Conservation (phyloP, 257 asterid genomes). For the Gentiana macrophylla region DNA sequence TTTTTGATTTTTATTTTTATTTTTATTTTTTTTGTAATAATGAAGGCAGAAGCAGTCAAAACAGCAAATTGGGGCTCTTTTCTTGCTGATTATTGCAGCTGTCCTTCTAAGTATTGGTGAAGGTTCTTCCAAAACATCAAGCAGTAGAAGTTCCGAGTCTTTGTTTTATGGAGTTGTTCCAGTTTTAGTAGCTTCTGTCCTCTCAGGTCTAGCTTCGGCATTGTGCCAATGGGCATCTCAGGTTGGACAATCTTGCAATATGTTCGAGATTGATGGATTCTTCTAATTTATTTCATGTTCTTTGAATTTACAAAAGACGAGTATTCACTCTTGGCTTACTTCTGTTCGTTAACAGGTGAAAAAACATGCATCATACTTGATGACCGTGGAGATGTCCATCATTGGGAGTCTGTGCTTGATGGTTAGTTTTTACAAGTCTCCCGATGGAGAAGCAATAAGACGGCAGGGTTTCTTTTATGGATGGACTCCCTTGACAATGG, state of each 20-base stretch:
- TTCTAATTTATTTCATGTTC: slow-evolving; percentile 10
- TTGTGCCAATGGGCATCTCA: slow-evolving; percentile 99
- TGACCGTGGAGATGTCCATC: slow-evolving; percentile 96
- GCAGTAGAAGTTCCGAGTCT: slow-evolving; percentile 51
- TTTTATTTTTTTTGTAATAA: not conserved
- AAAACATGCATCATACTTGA: slow-evolving; percentile 79
- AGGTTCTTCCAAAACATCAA: slow-evolving; percentile 73
- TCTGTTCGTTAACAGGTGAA: slow-evolving; percentile 45
- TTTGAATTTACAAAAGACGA: not conserved
- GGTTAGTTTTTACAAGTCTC: slow-evolving; percentile 80
- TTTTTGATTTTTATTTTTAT: not conserved
- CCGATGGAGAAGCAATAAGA: slow-evolving; percentile 75
- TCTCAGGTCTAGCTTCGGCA: slow-evolving; percentile 95
- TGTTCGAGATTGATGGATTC: not conserved
- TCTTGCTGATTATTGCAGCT: slow-evolving; percentile 83
- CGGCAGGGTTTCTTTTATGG: slow-evolving; percentile 77
- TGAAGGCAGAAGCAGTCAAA: slow-evolving; percentile 81
- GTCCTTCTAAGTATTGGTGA: slow-evolving; percentile 80
- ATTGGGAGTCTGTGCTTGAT: slow-evolving; percentile 89
- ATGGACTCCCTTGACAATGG: slow-evolving; percentile 83
- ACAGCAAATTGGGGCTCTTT: slow-evolving; percentile 92
- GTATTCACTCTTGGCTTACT: not conserved
- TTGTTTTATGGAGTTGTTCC: slow-evolving; percentile 80
- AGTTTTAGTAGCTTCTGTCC: slow-evolving; percentile 82
- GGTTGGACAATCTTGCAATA: slow-evolving; percentile 30